These are phyloP conservation scores for Scheffersomyces stambukii DNA, from an alignment of 1,139 yeast species.

Conservation along the genomic window DNA sequence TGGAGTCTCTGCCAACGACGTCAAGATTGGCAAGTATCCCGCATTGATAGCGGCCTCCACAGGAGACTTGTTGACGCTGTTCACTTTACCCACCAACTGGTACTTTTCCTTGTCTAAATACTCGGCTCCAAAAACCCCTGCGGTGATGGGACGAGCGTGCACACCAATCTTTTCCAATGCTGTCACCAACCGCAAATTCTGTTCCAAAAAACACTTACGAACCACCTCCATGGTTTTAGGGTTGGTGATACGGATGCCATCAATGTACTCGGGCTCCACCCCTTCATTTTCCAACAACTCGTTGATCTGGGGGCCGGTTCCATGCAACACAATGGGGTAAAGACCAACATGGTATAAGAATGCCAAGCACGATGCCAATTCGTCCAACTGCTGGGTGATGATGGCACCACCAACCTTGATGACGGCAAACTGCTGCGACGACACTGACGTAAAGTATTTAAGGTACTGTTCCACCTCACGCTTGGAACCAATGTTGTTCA, in stretches of 20 bases:
- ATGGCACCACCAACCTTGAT: slow-evolving; percentile 99
- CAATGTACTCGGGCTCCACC: slow-evolving; percentile 91
- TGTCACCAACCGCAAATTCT: slow-evolving; percentile 88
- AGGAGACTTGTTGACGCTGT: slow-evolving; percentile 81
- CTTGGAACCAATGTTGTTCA: slow-evolving; percentile 94
- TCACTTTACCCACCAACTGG: slow-evolving; percentile 87
- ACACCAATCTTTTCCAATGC: slow-evolving; percentile 96
- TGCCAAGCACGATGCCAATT: slow-evolving; percentile 92
- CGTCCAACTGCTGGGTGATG: slow-evolving; percentile 88
- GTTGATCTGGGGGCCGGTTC: slow-evolving; percentile 98
- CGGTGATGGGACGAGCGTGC: slow-evolving; percentile 96
- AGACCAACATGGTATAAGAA: slow-evolving; percentile 95
- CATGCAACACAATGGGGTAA: slow-evolving; percentile 94
- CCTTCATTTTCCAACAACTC: slow-evolving; percentile 91
- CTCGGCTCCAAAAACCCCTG: slow-evolving; percentile 95
- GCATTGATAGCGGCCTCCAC: slow-evolving; percentile 94
- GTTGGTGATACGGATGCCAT: slow-evolving; percentile 95
- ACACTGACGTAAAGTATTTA: slow-evolving; percentile 92
- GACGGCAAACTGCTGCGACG: slow-evolving; percentile 95
- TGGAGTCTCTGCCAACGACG: slow-evolving; percentile 93
- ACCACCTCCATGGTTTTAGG: slow-evolving; percentile 95
- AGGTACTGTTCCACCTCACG: slow-evolving; percentile 97
- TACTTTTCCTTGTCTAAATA: slow-evolving; percentile 88
- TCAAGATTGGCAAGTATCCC: slow-evolving; percentile 93
- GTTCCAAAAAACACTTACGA: slow-evolving; percentile 90